Base-by-base conservation (phyloP, 208 protist species). In the Porcisia deanei region DNA sequence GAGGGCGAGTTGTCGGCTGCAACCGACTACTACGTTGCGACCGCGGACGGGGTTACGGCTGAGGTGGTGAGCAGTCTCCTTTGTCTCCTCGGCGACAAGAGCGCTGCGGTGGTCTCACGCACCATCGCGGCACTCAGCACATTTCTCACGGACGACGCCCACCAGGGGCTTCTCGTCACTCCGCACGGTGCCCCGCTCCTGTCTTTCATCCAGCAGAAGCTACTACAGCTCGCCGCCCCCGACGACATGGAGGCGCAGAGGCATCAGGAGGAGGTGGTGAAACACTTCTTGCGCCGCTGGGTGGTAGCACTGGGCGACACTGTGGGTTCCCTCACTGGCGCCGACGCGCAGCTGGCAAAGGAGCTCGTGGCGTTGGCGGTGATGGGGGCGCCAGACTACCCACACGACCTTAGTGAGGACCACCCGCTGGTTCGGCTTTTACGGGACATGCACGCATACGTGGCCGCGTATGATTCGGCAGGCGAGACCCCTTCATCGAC, bases 211-310 rank as follows among this genome's bases (percentile, higher is more conserved):
- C 82, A 95, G 73, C 82, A 82, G 25, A 94, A 92, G 53, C 79
- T 97, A 30, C 83, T 97, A 30, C 53, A 73, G 45, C 67, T 91
- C n/a, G 80, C 81, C 3, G 60, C 52, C 30, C 49, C 73, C 34
- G 25, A 66, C 30, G 58, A 52, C n/a, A 54, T 58, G 16, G 71
- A 72, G 9, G 70, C 55, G 30, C 76, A 76, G 52, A 83, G 80
- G 49, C 86, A 93, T 66, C 71, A 65, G 18, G 60, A 49, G 8
- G 88, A 88, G 16, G 80, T 97, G 7, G 73, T 85, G 55, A 84
- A 81, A 22, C 85, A 90, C 49, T 97, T 97, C 73, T 45, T 87
- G 64, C 86, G 83, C 47, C 89, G 91, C 14, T 97, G 93, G 91
- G 81, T 87, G 10, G 70, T 86, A 10, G 82, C 83, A 14, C 68